These are phyloP conservation scores for Fusarium multiceps DNA, from an alignment of 2,329 filamentous ascomycete genomes.

Conservation along the genomic window DNA sequence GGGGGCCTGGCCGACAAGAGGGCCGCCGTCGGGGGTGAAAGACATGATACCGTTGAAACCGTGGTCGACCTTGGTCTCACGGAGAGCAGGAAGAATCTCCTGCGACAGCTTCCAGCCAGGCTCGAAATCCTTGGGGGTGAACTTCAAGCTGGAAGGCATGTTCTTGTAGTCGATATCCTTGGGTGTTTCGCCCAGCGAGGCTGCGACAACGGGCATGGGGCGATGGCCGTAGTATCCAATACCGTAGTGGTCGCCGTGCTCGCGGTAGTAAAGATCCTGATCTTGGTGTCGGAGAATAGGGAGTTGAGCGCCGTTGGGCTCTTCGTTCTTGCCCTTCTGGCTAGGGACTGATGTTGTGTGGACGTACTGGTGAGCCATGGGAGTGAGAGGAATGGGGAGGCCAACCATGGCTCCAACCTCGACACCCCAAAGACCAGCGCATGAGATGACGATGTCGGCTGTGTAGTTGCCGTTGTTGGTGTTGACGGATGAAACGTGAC, in stretches of 20 bases:
- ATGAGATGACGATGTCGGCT: constrained; percentile 71
- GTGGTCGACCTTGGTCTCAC: constrained; percentile 62
- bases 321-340: constrained; percentile 51
- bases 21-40: constrained; percentile 72
- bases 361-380: constrained; percentile 72
- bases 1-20: constrained; percentile 68
- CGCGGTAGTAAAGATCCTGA: constrained; percentile 72
- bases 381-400: constrained; percentile 67
- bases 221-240: constrained; percentile 74
- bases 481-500: constrained; percentile 66
- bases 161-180: constrained; percentile 66
- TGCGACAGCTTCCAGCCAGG: constrained; percentile 69
- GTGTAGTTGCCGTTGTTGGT: constrained; percentile 61
- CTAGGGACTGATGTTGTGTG: constrained; percentile 67
- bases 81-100: constrained; percentile 64
- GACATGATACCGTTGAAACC: constrained; percentile 76
- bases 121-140: constrained; percentile 69
- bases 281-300: constrained; percentile 73
- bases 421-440: constrained; percentile 74
- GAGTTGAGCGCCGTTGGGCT: constrained; percentile 61
- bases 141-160: constrained; percentile 72
- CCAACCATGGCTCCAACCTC: constrained; percentile 72
- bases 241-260: constrained; percentile 71
- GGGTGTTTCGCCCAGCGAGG: constrained; percentile 64
- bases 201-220: constrained; percentile 69